phyloP scores from a whole-genome alignment of 2,329 filamentous ascomycete genomes.

The Talaromyces rugulosus region DNA sequence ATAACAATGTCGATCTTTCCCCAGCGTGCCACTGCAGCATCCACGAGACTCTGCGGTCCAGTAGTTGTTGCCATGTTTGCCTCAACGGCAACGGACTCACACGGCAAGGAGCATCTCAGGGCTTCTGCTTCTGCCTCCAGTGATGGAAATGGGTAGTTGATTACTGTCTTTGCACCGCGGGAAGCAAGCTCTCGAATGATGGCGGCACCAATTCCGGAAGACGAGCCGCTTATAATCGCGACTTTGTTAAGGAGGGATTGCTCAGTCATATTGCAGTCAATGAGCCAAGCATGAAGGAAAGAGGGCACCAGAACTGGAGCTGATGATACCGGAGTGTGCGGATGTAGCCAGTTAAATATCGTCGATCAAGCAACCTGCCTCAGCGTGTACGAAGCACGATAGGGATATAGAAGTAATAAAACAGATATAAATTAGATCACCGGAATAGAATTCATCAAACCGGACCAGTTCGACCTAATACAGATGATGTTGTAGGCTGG shows the following conservation, averaged over 20 bases:
- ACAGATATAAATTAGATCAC: too few relatives aligned
- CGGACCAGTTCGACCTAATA: too few relatives aligned
- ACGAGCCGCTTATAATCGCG: conserved; percentile 48
- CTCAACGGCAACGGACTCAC: conserved; percentile 34
- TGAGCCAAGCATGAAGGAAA: too few relatives aligned
- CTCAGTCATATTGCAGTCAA: not conserved
- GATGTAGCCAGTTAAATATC: too few relatives aligned
- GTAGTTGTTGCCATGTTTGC: conserved; percentile 39
- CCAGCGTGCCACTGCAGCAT: conserved; percentile 31
- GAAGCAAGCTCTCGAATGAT: conserved; percentile 43
- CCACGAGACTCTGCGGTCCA: conserved; percentile 34
- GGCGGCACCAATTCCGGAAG: conserved; percentile 44
- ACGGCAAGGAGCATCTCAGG: conserved; percentile 25
- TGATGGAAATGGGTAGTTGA: conserved; percentile 45
- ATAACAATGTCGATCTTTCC: conserved; percentile 36
- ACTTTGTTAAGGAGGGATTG: conserved; percentile 20
- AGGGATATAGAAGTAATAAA: too few relatives aligned
- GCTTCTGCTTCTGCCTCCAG: conserved; percentile 24
- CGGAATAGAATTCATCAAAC: too few relatives aligned
- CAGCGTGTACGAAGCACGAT: too few relatives aligned
- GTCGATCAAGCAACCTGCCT: too few relatives aligned
- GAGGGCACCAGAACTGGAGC: too few relatives aligned
- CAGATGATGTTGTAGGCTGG: too few relatives aligned
- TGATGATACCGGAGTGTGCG: too few relatives aligned
- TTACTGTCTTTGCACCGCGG: conserved; percentile 45